Conservation (phyloP, 352 stramenopile genomes). For the Phytophthora pseudosyringae region DNA sequence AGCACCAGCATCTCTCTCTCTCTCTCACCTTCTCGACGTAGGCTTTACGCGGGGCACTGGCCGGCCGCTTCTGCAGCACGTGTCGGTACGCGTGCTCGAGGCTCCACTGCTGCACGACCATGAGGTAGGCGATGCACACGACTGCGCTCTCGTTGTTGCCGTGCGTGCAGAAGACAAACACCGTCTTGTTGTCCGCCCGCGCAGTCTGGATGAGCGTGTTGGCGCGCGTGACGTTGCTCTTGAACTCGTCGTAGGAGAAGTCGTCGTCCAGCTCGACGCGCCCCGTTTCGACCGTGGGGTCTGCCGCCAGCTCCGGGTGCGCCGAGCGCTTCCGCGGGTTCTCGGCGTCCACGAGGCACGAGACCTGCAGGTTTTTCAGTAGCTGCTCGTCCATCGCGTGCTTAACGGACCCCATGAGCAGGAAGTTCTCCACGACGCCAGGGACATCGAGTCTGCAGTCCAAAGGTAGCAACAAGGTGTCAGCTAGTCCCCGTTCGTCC, state of each 20-base stretch:
- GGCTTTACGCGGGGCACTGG: conserved; percentile 61
- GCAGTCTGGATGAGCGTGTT: conserved; percentile 59
- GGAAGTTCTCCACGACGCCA: conserved; percentile 55
- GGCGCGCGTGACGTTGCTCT: conserved; percentile 41
- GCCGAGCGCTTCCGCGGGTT: conserved; percentile 62
- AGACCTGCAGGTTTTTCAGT: conserved; percentile 61
- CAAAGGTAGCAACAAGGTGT: conserved; percentile 2
- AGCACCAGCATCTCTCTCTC: not conserved
- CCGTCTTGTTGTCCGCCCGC: conserved; percentile 46
- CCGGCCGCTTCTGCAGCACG: conserved; percentile 61
- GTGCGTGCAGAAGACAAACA: conserved; percentile 78
- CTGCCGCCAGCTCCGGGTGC: conserved; percentile 20
- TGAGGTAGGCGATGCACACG: conserved; percentile 70
- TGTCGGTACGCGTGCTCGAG: conserved; percentile 70
- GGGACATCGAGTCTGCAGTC: conserved; percentile 61
- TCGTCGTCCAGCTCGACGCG: conserved; percentile 73
- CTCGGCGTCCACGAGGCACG: conserved; percentile 62
- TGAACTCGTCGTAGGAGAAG: conserved; percentile 67
- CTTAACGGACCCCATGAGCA: conserved; percentile 68
- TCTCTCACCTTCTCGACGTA: conserved; percentile 71
- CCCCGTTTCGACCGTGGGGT: conserved; percentile 38
- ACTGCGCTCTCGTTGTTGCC: conserved; percentile 77
- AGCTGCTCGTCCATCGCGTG: conserved; percentile 62
- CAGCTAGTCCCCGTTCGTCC: not conserved
- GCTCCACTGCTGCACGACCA: conserved; percentile 64